Percentiles rank a stretch among this genome's conserved stretches.
Conservation (phyloP, 768 basidiomycete species). For the Saitozyma podzolica region DNA sequence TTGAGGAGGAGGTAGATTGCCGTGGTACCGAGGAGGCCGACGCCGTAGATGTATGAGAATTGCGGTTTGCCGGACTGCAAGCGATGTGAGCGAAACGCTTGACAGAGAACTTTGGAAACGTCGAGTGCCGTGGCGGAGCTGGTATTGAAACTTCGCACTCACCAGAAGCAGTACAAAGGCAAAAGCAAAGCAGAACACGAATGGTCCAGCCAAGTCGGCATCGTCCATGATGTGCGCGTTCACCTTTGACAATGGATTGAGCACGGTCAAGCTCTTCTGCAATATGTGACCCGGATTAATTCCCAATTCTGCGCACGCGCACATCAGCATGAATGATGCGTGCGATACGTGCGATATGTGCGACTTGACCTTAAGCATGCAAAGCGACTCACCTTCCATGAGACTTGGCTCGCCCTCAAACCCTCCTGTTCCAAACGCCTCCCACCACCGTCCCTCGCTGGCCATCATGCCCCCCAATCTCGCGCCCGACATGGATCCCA, state of each 20-base stretch:
- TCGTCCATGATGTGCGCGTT: slow-evolving; percentile 98
- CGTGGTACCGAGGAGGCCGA: slow-evolving; percentile 87
- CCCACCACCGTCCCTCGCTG: slow-evolving; percentile 79
- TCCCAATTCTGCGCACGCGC: slow-evolving; percentile 70
- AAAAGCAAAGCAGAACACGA: slow-evolving; percentile 93
- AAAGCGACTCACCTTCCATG: slow-evolving; percentile 72
- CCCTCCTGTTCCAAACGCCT: slow-evolving; percentile 91
- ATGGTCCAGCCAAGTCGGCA: slow-evolving; percentile 92
- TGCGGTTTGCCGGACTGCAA: slow-evolving; percentile 93
- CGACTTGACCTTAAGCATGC: neutral
- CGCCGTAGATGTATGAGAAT: slow-evolving; percentile 98
- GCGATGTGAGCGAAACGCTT: neutral
- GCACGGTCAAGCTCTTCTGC: slow-evolving; percentile 87
- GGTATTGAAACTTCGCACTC: slow-evolving; percentile 50
- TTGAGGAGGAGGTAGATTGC: slow-evolving; percentile 94
- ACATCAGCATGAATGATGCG: neutral
- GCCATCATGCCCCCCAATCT: slow-evolving; percentile 63
- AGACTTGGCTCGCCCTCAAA: slow-evolving; percentile 94
- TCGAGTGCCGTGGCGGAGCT: neutral
- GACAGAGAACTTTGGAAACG: too few species aligned
- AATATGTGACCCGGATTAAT: slow-evolving; percentile 97
- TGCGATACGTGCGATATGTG: too few species aligned
- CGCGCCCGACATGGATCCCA: slow-evolving; percentile 41
- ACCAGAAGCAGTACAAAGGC: slow-evolving; percentile 89
- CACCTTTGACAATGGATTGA: slow-evolving; percentile 81